Percentiles rank a stretch among this genome's conserved stretches.
phyloP scores from a whole-genome alignment of 2,329 filamentous ascomycete genomes.

The Fusarium pseudonygamai region DNA sequence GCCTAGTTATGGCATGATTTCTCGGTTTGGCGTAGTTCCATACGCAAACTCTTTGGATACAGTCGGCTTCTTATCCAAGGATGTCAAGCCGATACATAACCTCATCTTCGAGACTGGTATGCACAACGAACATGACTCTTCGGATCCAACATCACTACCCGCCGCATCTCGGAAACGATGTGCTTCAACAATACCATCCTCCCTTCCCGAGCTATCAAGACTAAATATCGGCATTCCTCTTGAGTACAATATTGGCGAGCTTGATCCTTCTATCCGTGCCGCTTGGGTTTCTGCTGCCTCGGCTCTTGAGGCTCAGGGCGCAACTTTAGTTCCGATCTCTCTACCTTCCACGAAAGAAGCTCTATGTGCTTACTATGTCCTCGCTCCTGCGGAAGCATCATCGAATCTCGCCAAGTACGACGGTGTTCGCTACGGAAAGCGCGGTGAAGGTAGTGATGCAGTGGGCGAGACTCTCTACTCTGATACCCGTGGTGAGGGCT shows the following conservation, averaged over 20 bases:
- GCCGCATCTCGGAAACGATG: constrained; percentile 62
- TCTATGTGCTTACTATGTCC: constrained; percentile 92
- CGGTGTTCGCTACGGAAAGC: constrained; percentile 87
- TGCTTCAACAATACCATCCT: constrained; percentile 41
- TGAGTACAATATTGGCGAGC: constrained; percentile 90
- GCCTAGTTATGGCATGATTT: constrained; percentile 88
- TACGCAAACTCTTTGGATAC: constrained; percentile 96
- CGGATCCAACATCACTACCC: constrained; percentile 79
- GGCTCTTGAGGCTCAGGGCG: constrained; percentile 70
- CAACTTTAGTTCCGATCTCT: constrained; percentile 77
- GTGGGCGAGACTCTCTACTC: constrained; percentile 77
- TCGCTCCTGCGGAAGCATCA: constrained; percentile 93
- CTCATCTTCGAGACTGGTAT: constrained; percentile 62
- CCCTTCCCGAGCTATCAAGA: constrained; percentile 41
- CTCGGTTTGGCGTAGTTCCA: constrained; percentile 84
- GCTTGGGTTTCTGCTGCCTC: constrained; percentile 74
- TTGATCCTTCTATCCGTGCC: constrained; percentile 73
- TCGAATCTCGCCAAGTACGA: constrained; percentile 98
- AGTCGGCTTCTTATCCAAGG: constrained; percentile 76
- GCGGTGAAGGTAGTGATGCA: constrained; percentile 61
- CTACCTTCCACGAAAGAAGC: constrained; percentile 86
- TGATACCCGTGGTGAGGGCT: constrained; percentile 74
- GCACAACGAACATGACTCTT: constrained; percentile 67
- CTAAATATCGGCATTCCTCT: constrained; percentile 66
- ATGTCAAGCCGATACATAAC: constrained; percentile 60